Evolutionary conservation across 331 rosid species (phyloP), one percentile per base, ranked within the genome.

Genomic region (Acacia concinna): DNA sequence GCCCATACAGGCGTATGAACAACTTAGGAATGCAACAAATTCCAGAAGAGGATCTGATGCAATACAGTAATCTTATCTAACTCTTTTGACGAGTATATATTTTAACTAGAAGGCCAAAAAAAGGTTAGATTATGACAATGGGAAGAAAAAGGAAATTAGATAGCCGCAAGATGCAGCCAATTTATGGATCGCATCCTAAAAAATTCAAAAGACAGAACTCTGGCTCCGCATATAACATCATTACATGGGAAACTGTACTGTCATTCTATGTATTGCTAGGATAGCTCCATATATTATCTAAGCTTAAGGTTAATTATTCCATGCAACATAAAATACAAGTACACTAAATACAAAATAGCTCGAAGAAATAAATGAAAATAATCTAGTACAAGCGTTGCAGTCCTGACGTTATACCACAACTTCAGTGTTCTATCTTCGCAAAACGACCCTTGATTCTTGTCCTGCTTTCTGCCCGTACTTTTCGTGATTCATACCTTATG

Each of bases 391-490:
- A 75, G 56, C 65, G 6, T 46, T 70, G 56, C 37, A 65, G 40
- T 68, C 30, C 57, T 43, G 52, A 47, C 46, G 31, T 52, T 78
- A 71, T 14, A 83, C 87, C 90, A 59, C 31, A 56, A 68, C 68
- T 57, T 90, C 84, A 89, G 52, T 66, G 83, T 51, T 86, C 89
- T 38, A 85, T 79, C 85, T 91, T 94, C 9, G 96, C 98, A 79
- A 94, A 94, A 57, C 98, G 94, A 7, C 98, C 98, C 82, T 81
- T 94, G 13, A 94, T 82, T 82, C 98, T 84, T 20, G 75, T 82
- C 89, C 98, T 89, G 87, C 88, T 86, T 69, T 94, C 94, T 17
- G 98, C 97, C 30, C 98, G 87, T 76, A 81, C 94, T 87, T 94
- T 94, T 64, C 98, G 79, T 10, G 97, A 88, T 83, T 94, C 94